Evolutionary conservation across 257 asterid genomes (phyloP).

Genomic region (Primulina tabacum): DNA sequence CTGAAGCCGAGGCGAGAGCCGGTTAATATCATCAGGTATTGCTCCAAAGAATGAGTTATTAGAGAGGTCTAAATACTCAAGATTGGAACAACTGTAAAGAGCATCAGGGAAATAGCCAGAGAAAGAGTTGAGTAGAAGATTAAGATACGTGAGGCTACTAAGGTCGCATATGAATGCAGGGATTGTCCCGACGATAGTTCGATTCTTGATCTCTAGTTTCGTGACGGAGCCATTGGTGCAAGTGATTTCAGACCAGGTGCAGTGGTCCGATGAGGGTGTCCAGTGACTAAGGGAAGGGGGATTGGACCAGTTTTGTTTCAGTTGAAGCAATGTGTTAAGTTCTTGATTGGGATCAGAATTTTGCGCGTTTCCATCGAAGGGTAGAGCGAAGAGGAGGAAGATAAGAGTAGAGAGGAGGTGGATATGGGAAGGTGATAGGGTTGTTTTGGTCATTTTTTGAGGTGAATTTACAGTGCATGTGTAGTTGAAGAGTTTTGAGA

Average conservation of each 20-base stretch:
- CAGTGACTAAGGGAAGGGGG: constrained; percentile 60
- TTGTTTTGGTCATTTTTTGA: constrained; percentile 34
- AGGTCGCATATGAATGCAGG: constrained; percentile 58
- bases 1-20: constrained; percentile 42
- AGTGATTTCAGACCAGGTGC: constrained; percentile 70
- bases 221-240: constrained; percentile 54
- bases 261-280: constrained; percentile 52
- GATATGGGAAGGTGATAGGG: constrained; percentile 17
- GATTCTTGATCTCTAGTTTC: constrained; percentile 22
- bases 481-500: neutral
- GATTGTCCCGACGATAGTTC: constrained; percentile 32
- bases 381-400: constrained; percentile 31
- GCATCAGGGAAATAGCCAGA: constrained; percentile 44
- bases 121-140: constrained; percentile 39
- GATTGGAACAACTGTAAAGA: constrained; percentile 48
- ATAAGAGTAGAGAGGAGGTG: constrained; percentile 32
- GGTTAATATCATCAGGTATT: constrained; percentile 49
- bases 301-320: constrained; percentile 54
- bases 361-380: constrained; percentile 51
- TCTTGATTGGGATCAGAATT: constrained; percentile 34
- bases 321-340: constrained; percentile 44
- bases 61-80: constrained; percentile 57
- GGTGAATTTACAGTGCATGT: neutral
- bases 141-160: constrained; percentile 43
- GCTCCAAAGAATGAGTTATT: constrained; percentile 45